Evolutionary conservation across 1,284 basidiomycete genomes (phyloP), one percentile per base, ranked within the genome.

Genomic region (Entoloma clypeatum): DNA sequence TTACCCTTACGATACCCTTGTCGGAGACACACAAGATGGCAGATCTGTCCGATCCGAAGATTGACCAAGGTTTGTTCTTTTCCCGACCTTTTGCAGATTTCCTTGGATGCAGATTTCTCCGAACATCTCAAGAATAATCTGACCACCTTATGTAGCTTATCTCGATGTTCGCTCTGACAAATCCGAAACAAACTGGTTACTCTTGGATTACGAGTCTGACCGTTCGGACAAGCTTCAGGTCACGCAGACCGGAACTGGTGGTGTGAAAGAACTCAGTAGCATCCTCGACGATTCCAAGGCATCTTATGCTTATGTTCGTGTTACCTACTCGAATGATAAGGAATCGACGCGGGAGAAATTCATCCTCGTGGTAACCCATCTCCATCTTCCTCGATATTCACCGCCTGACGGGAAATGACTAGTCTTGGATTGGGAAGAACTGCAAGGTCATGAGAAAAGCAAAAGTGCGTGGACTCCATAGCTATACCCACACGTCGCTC

Each of bases 361-460:
- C 67, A 77, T 90, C 51, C 74, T 94, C 56, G 76, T 94, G 62
- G 79, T 84, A 44, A 52, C n/a, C n/a, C n/a, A 62, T 63, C 34
- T 41, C 30, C 43, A 14, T 44, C 29, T 47, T 48, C 49, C 42
- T 32, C 32, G 45, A 54, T 52, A 41, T 43, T 41, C 44, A 48
- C 37, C 13, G 23, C 31, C 46, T 50, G 34, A 48, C 44, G 44
- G 36, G 43, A 43, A 34, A 34, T 21, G 24, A 26, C n/a, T 50
- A 74, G 71, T 63, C 69, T 41, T 94, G 92, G 91, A 93, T 94
- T 63, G 92, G 92, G 28, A 71, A 79, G 26, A 65, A 73, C 31
- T 91, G 88, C 65, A 90, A 89, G 69, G 73, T 92, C 51, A 92
- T 94, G 92, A 77, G 92, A 48, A 86, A 83, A 67, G 92, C 84